Evolutionary conservation across 345 rosid species (phyloP).

Genomic region (Pugionium cornutum): DNA sequence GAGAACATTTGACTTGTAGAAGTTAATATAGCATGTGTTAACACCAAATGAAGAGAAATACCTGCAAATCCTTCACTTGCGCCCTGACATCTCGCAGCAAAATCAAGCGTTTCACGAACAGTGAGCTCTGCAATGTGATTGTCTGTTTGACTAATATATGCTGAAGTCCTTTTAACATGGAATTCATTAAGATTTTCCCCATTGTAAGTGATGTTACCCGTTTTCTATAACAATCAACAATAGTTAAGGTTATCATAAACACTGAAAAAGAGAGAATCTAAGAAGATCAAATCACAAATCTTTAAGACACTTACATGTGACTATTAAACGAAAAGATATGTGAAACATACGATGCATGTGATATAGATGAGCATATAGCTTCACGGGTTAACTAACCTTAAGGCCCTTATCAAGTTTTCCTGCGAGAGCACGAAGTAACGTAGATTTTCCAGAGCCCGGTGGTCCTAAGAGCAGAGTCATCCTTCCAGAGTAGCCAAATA

Average conservation of each 20-base stretch:
- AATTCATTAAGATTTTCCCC: slow-evolving; percentile 68
- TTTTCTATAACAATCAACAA: slow-evolving; percentile 45
- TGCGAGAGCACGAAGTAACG: slow-evolving; percentile 74
- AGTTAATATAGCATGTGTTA: neutral
- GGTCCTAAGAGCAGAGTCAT: slow-evolving; percentile 95
- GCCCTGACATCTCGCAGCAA: slow-evolving; percentile 92
- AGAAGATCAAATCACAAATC: too few species aligned
- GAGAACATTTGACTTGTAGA: neutral
- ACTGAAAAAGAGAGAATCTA: neutral
- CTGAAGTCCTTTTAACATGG: slow-evolving; percentile 76
- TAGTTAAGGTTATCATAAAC: neutral
- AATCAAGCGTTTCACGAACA: slow-evolving; percentile 94
- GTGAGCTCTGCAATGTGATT: slow-evolving; percentile 86
- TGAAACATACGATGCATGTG: slow-evolving; percentile 31
- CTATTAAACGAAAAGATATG: slow-evolving; percentile 11
- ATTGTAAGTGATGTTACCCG: slow-evolving; percentile 76
- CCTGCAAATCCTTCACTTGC: slow-evolving; percentile 85
- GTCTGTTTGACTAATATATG: slow-evolving; percentile 91
- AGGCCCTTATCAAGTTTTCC: slow-evolving; percentile 69
- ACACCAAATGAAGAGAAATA: slow-evolving; percentile 15
- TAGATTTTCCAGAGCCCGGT: slow-evolving; percentile 90
- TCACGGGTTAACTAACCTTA: slow-evolving; percentile 54
- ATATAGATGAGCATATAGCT: slow-evolving; percentile 15
- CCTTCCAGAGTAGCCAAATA: slow-evolving; percentile 40
- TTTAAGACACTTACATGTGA: slow-evolving; percentile 20